A percentile compares a stretch with the other conserved stretches of the same genome.
These are phyloP conservation scores for Plasmopara viticola DNA, from an alignment of 352 stramenopile species.

Conservation along the genomic window DNA sequence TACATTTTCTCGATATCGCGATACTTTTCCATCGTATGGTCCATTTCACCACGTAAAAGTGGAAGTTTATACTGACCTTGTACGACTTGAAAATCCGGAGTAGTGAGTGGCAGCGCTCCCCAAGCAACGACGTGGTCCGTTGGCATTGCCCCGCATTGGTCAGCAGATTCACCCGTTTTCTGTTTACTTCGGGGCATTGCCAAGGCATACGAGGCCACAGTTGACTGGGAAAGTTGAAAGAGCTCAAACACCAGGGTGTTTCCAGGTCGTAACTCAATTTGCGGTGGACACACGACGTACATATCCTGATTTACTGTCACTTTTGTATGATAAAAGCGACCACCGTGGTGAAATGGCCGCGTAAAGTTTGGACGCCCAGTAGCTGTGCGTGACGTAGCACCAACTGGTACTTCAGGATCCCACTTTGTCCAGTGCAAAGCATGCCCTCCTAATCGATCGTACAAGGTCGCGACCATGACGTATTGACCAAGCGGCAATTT, in stretches of 20 bases:
- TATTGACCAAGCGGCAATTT: constrained; percentile 76
- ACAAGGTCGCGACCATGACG: constrained; percentile 77
- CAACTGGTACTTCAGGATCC: constrained; percentile 33
- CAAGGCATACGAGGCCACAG: constrained; percentile 3
- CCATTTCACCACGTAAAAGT: constrained; percentile 76
- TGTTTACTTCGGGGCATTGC: constrained; percentile 8
- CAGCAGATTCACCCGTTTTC: constrained; percentile 10
- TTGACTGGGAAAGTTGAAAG: constrained; percentile 27
- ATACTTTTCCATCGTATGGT: constrained; percentile 74
- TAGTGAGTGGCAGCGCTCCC: constrained; percentile 72
- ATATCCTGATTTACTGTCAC: constrained; percentile 72
- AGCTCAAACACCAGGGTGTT: constrained; percentile 55
- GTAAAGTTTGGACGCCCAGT: constrained; percentile 50
- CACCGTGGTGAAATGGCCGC: constrained; percentile 64
- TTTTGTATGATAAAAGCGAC: constrained; percentile 82
- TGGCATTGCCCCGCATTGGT: constrained; percentile 15
- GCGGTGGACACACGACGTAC: constrained; percentile 68
- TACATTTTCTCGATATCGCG: constrained; percentile 65
- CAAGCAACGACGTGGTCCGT: constrained; percentile 78
- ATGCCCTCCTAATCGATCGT: constrained; percentile 77
- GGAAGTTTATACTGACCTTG: constrained; percentile 82
- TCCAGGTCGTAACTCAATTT: constrained; percentile 46
- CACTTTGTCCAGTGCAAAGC: constrained; percentile 69
- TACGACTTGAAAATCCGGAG: constrained; percentile 48
- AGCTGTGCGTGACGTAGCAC: constrained; percentile 1